Evolutionary conservation across 768 basidiomycete genomes (phyloP).

Genomic region (Coprinopsis cinerea): DNA sequence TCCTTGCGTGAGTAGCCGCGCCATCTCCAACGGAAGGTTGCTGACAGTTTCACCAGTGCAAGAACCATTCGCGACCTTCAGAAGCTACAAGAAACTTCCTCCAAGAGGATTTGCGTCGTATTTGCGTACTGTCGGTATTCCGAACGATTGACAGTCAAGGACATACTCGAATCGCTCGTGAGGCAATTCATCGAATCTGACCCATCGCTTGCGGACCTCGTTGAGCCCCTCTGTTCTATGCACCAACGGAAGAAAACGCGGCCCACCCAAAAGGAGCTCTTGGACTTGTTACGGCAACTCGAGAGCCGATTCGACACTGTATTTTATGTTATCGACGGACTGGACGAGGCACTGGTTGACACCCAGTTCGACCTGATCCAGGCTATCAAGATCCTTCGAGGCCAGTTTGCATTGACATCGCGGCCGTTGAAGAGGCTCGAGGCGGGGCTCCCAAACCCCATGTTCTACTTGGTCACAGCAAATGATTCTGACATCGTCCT

Average conservation of each 20-base stretch:
- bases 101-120: neutral
- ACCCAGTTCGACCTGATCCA: conserved; percentile 1
- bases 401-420: neutral
- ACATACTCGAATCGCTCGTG: neutral
- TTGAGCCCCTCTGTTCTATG: neutral
- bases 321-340: neutral
- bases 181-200: neutral
- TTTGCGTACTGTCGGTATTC: conserved; percentile 5
- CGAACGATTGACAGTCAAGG: neutral
- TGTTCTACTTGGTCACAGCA: neutral
- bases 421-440: neutral
- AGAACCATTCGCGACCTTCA: neutral
- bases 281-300: neutral
- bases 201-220: neutral
- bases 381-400: neutral
- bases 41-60: neutral
- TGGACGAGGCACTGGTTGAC: conserved; percentile 3
- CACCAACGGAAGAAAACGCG: neutral
- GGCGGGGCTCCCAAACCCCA: neutral
- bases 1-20: conserved; percentile 5
- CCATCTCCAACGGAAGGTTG: neutral
- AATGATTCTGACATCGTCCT: neutral
- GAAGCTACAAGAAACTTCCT: neutral
- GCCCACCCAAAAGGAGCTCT: neutral
- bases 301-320: neutral